These are phyloP conservation scores for Penicillium lagena DNA, from an alignment of 495 filamentous ascomycete genomes.

Conservation along the genomic window DNA sequence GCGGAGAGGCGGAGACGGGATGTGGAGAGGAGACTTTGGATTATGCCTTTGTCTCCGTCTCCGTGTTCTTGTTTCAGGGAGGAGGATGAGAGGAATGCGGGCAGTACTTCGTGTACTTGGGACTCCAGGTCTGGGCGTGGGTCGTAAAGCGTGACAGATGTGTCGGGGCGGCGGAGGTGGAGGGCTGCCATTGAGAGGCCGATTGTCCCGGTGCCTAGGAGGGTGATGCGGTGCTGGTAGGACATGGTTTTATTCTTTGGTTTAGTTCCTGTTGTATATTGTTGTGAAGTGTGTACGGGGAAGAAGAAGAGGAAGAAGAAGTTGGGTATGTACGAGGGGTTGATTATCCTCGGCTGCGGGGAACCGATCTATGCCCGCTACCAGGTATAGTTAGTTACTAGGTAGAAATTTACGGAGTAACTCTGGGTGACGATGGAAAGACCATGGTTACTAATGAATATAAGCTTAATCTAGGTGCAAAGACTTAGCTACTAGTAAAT, in stretches of 20 bases:
- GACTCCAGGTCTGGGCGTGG: slow-evolving; percentile 42
- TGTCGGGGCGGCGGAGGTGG: slow-evolving; percentile 39
- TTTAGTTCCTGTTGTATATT: too few species aligned
- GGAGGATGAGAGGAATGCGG: background rate
- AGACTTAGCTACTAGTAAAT: too few species aligned
- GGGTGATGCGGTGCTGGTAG: slow-evolving; percentile 31
- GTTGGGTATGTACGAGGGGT: background rate
- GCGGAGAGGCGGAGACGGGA: slow-evolving; percentile 28
- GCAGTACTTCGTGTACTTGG: slow-evolving; percentile 28
- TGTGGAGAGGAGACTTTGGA: slow-evolving; percentile 16
- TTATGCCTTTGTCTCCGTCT: background rate
- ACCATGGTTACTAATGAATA: too few species aligned
- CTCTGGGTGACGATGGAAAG: too few species aligned
- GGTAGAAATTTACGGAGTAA: too few species aligned
- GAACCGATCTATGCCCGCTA: background rate
- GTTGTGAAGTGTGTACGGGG: too few species aligned
- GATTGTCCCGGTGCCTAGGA: slow-evolving; percentile 54
- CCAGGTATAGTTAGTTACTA: too few species aligned
- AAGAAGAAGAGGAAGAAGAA: background rate
- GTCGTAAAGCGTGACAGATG: slow-evolving; percentile 44
- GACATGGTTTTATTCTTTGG: slow-evolving; percentile 9
- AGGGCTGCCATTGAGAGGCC: slow-evolving; percentile 54
- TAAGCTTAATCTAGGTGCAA: too few species aligned
- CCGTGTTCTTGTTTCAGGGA: background rate
- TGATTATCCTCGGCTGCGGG: background rate